Base-by-base conservation (phyloP, 2,329 filamentous ascomycete species). In the Orbilia blumenaviensis region DNA sequence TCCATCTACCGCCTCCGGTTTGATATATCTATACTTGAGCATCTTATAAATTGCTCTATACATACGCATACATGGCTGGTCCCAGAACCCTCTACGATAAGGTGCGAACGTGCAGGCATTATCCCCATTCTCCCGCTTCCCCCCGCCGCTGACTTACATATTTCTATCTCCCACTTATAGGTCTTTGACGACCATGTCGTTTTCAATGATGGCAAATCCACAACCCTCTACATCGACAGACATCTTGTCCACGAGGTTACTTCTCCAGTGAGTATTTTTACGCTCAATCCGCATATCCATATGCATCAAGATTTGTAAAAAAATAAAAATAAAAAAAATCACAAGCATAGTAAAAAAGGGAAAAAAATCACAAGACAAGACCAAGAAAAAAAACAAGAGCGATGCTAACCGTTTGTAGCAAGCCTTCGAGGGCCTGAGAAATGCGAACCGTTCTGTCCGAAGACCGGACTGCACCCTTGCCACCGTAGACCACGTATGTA, bases 191-290 rank as follows among this genome's bases (percentile, higher is more conserved):
- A 91, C 85, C 95, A 99, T 84, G 91, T 98, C 81, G 94, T 99
- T 82, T 92, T 97, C 82, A 92, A 96, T 67, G 94, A 98, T 84
- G 94, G 94, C 84, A 97, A 94, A 72, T 75, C 87, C 96, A 81
- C 86, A 97, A 79, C 87, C 23, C 80, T 98, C 74, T 98, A 98
- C 83, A 98, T 98, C 82, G 93, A 93, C 93, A 86, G 95, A 83
- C 95, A 99, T 87, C 88, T 99, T 78, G 94, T 98, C 78, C 95
- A 99, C 83, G 95, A 99, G 87, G 95, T 99, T 83, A 99, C 95
- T 81, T 97, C 94, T 81, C 95, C 95, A 78, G 91, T 93, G 88
- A 82, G 90, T 84, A 16, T 14, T 25, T 38, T 66, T 16, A 25
- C 18, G 8, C 9, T 42, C 18, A 4, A 21, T 41, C 16, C 6